Evolutionary conservation across 805 yeast genomes (phyloP), one percentile per base, ranked within the genome.

Genomic region (Metschnikowia gruessii): DNA sequence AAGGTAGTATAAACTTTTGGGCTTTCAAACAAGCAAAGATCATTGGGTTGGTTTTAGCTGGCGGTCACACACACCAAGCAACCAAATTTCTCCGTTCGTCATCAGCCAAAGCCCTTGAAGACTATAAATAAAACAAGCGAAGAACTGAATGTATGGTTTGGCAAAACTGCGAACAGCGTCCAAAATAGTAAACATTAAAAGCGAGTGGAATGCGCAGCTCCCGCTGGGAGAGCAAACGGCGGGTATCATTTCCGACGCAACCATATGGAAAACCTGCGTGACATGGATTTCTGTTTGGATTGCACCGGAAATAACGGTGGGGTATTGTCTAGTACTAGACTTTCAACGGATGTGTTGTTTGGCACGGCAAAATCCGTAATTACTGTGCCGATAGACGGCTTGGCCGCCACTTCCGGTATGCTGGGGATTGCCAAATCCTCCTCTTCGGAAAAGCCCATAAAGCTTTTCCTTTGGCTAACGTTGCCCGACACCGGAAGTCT

Each of bases 211-310:
- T 21, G 15, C 10, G 30, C 10, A 13, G 17, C 33, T n/a, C 33
- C 12, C 3, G 5, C 12, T 10, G 28, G 9, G 12, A 26, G 28
- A 26, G 28, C 28, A 26, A 10, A 26, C 28, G 9, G 9, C 28
- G 28, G 8, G 17, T 15, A 15, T 33, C 39, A 39, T 22, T 34
- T 40, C 38, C 40, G 31, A 9, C 31, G 28, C 30, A 46, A 36
- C 46, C 49, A 42, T 29, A 40, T 13, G 7, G 52, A 49, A 19
- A 49, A 35, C 18, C 52, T 31, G 19, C 52, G 37, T 8, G 48
- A 40, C 37, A 49, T 28, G n/a, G 50, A 49, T n/a, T 31, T 32
- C 32, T 37, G 32, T 29, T 36, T 45, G 22, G 10, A n/a, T 19
- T 17, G 31, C 21, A 19, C 9, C 10, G 44, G 32, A 9, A 24